phyloP scores from a whole-genome alignment of 345 rosid genomes.

The Syzygium aromaticum region DNA sequence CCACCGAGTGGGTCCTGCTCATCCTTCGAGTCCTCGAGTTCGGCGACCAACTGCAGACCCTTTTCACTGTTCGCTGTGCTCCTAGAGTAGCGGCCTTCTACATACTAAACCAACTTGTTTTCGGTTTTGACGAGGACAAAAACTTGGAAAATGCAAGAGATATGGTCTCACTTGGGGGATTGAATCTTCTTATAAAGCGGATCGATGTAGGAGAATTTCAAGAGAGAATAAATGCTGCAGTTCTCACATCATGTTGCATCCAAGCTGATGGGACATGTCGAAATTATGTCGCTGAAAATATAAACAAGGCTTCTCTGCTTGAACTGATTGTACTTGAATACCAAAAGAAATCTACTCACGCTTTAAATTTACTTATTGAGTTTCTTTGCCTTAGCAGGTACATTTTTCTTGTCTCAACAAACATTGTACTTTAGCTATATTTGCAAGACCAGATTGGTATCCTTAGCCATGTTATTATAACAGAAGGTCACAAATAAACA shows the following conservation, averaged over 20 bases:
- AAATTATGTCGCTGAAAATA: constrained; percentile 38
- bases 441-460: neutral
- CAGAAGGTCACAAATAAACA: constrained; percentile 34
- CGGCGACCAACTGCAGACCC: constrained; percentile 47
- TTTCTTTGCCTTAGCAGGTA: constrained; percentile 47
- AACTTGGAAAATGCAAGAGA: constrained; percentile 53
- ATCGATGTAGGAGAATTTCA: constrained; percentile 18
- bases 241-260: constrained; percentile 33
- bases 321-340: constrained; percentile 35
- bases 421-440: neutral
- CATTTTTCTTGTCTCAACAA: neutral
- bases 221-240: constrained; percentile 30
- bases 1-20: constrained; percentile 46
- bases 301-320: constrained; percentile 36
- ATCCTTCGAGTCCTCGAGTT: constrained; percentile 54
- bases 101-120: constrained; percentile 45
- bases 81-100: constrained; percentile 53
- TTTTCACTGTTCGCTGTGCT: constrained; percentile 36
- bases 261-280: constrained; percentile 36
- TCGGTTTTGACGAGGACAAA: constrained; percentile 48
- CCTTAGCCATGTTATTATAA: neutral
- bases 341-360: constrained; percentile 11
- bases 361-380: constrained; percentile 30
- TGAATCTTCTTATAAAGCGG: constrained; percentile 23
- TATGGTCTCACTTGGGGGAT: constrained; percentile 44